These are phyloP conservation scores for Aegilops speltoides DNA, from an alignment of 176 grass and related monocot species.

Conservation along the genomic window DNA sequence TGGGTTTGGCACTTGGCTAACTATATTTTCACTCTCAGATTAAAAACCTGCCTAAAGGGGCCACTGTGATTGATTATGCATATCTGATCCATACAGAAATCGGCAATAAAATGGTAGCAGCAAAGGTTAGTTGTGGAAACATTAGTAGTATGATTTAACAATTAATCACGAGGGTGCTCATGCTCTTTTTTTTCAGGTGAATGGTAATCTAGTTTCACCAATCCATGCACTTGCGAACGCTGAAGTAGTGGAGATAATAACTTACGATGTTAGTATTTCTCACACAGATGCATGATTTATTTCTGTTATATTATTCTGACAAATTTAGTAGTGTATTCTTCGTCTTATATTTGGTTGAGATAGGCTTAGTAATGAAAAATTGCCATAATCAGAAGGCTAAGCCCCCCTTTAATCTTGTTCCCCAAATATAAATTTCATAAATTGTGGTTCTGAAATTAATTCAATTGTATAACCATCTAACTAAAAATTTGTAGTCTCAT, in stretches of 20 bases:
- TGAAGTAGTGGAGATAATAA: constrained; percentile 98
- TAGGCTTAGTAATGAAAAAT: not conserved
- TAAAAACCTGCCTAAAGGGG: constrained; percentile 93
- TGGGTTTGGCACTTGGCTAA: constrained; percentile 7
- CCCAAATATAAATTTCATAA: not conserved
- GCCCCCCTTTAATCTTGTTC: constrained; percentile 6
- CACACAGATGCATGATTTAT: constrained; percentile 24
- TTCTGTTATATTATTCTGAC: constrained; percentile 13
- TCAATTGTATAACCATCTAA: not conserved
- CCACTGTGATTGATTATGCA: constrained; percentile 98
- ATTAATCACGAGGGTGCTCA: constrained; percentile 34
- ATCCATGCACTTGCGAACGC: constrained; percentile 88
- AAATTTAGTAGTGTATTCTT: not conserved
- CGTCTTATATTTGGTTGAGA: not conserved
- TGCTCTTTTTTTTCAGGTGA: constrained; percentile 71
- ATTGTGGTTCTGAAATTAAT: constrained; percentile 11
- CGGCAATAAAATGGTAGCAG: constrained; percentile 92
- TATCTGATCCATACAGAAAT: constrained; percentile 99
- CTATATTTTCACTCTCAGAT: constrained; percentile 49
- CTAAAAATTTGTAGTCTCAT: not conserved
- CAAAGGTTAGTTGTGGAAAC: constrained; percentile 67
- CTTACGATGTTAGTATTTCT: constrained; percentile 79
- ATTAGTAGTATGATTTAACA: constrained; percentile 11
- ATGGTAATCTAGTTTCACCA: constrained; percentile 90
- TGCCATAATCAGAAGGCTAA: not conserved